Conservation (phyloP, 768 basidiomycete species). For the Gelatoporia subvermispora region DNA sequence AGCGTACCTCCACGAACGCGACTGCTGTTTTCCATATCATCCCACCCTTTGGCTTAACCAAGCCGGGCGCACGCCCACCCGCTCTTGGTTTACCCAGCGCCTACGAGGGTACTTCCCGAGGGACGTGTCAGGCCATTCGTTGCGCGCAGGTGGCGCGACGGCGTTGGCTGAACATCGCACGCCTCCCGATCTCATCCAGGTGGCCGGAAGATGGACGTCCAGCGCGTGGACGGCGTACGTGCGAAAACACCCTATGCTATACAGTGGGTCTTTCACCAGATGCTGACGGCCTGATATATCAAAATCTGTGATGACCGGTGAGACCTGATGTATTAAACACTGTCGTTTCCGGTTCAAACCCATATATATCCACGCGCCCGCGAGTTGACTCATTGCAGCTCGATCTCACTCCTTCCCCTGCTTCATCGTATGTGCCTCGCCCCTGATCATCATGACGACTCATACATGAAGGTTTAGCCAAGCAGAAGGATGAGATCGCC, state of each 20-base stretch:
- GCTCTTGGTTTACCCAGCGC: conserved; percentile 29
- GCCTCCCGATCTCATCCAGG: conserved; percentile 30
- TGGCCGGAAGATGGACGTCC: conserved; percentile 35
- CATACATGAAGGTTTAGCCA: no score
- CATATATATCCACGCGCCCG: no score
- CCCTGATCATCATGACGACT: no score
- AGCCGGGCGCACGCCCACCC: conserved; percentile 27
- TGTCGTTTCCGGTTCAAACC: no score
- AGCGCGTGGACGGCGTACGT: conserved; percentile 31
- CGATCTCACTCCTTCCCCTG: no score
- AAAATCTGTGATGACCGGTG: no score
- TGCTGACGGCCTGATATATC: no score
- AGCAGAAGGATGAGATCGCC: no score
- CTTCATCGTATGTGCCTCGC: no score
- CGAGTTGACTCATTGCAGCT: no score
- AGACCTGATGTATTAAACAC: no score
- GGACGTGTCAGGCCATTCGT: conserved; percentile 29
- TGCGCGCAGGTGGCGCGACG: conserved; percentile 40
- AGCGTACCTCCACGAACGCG: conserved; percentile 21
- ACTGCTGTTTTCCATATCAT: conserved; percentile 20
- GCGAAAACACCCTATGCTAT: conserved; percentile 32
- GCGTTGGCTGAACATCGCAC: conserved; percentile 27
- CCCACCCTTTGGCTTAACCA: conserved; percentile 30
- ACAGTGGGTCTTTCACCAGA: conserved; percentile 20
- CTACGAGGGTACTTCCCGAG: conserved; percentile 22